A percentile compares a stretch with the other conserved stretches of the same genome.
These are phyloP conservation scores for Aspergillus sergii DNA, from an alignment of 2,329 filamentous ascomycete species.

Conservation along the genomic window DNA sequence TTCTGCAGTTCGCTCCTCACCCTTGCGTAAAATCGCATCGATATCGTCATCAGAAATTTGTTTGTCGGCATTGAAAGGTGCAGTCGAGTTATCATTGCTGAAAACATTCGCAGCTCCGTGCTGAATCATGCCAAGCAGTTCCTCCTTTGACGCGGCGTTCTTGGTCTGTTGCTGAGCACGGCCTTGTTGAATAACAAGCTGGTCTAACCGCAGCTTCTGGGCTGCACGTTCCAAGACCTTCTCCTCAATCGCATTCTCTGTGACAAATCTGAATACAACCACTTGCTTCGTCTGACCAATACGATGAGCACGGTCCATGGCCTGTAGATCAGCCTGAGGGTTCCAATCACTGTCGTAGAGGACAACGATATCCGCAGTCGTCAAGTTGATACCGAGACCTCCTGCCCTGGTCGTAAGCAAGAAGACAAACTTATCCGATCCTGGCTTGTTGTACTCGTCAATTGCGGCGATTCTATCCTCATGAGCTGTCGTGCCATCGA, in stretches of 20 bases:
- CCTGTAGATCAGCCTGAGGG: constrained; percentile 95
- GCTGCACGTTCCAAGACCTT: constrained; percentile 96
- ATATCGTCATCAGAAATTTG: constrained; percentile 86
- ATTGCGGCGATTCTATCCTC: constrained; percentile 97
- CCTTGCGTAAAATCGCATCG: constrained; percentile 80
- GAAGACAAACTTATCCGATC: constrained; percentile 95
- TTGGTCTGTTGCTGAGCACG: constrained; percentile 89
- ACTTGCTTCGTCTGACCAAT: constrained; percentile 99
- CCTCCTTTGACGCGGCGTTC: constrained; percentile 91
- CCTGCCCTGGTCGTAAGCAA: constrained; percentile 92
- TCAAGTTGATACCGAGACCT: constrained; percentile 95
- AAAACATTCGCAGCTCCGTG: constrained; percentile 97
- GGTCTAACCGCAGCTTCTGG: constrained; percentile 93
- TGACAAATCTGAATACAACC: constrained; percentile 93
- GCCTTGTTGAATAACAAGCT: constrained; percentile 97
- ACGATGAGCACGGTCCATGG: constrained; percentile 97
- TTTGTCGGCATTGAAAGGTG: constrained; percentile 59
- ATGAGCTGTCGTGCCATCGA: constrained; percentile 94
- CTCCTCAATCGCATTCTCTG: constrained; percentile 97
- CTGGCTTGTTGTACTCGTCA: constrained; percentile 96
- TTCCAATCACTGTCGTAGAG: constrained; percentile 99
- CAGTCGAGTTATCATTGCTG: constrained; percentile 68
- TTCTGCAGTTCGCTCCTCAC: constrained; percentile 84
- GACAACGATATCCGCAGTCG: constrained; percentile 90
- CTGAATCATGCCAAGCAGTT: constrained; percentile 96